Base-by-base conservation (phyloP, 108 stramenopile genomes). In the Nitzschia inconspicua region DNA sequence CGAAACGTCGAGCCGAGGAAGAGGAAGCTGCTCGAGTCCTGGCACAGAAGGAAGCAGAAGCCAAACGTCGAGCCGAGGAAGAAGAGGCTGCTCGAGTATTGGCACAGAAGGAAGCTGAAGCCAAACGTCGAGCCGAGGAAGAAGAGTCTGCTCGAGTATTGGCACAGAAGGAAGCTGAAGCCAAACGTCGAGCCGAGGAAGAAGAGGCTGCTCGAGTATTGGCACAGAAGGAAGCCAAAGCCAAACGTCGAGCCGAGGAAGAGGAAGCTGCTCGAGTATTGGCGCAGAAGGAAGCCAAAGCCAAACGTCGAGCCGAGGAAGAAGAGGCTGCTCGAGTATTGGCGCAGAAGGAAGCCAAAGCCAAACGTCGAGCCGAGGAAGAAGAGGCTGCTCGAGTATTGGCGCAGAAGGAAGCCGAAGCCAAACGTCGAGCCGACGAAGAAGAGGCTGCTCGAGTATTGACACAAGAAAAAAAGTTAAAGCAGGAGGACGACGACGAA, bases 41-140 rank as follows among this genome's bases (percentile, higher is more conserved):
- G 23, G 57, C 57, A 34, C 1, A 57, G 31, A 44, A 44, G 47
- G 65, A 65, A 43, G 62, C 13, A 16, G 28, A 55, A 51, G 61
- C 22, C 6, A 30, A 14, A 51, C 26, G 18, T 14, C 24, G 28
- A 31, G 54, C 40, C 22, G 54, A 63, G 16, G 59, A 53, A 53
- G 51, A 43, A 6, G 26, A 26, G 16, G 22, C 24, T n/a, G 58
- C 18, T 23, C 10, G 23, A 50, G 48, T 11, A 29, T 5, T 8
- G 8, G 11, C 13, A 29, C 9, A 5, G 20, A 7, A 22, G 5
- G 61, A 13, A 32, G 61, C 47, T 11, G 24, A 64, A 36, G 16
- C 47, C 26, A 3, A 19, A 34, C 8, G 32, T n/a, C n/a, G n/a
- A 34, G 11, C 18, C 18, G 3, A 9, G 60, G 4, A 44, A 3